Evolutionary conservation across 2,329 filamentous ascomycete genomes (phyloP).

Genomic region (Aspergillus transmontanensis): DNA sequence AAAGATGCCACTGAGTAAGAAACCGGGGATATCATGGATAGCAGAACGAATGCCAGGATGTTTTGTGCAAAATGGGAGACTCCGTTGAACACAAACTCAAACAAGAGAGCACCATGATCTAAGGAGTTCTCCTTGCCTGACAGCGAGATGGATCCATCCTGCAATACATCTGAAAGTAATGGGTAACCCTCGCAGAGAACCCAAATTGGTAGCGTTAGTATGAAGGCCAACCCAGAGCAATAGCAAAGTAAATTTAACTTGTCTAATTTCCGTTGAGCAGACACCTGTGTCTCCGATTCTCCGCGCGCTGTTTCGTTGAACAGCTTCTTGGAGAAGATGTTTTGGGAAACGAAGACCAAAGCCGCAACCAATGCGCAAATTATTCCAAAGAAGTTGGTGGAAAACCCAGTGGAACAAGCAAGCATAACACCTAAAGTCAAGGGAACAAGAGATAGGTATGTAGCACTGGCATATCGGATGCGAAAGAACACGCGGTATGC

Average conservation of each 20-base stretch:
- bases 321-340: slow-evolving; percentile 96
- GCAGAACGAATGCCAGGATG: slow-evolving; percentile 87
- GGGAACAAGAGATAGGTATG: slow-evolving; percentile 86
- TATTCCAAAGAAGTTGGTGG: slow-evolving; percentile 87
- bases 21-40: slow-evolving; percentile 92
- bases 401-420: slow-evolving; percentile 89
- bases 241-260: slow-evolving; percentile 97
- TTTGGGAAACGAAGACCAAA: slow-evolving; percentile 94
- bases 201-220: slow-evolving; percentile 89
- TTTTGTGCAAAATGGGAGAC: slow-evolving; percentile 96
- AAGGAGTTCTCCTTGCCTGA: slow-evolving; percentile 74
- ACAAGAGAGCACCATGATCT: slow-evolving; percentile 60
- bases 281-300: slow-evolving; percentile 69
- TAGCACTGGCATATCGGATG: slow-evolving; percentile 82
- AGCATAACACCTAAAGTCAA: slow-evolving; percentile 93
- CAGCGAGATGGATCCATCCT: slow-evolving; percentile 77
- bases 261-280: slow-evolving; percentile 76
- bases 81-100: slow-evolving; percentile 98
- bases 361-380: slow-evolving; percentile 86
- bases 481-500: slow-evolving; percentile 89
- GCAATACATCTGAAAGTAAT: slow-evolving; percentile 75
- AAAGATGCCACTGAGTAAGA: slow-evolving; percentile 95
- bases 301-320: slow-evolving; percentile 92
- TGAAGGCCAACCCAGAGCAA: slow-evolving; percentile 89
- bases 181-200: slow-evolving; percentile 83